phyloP scores from a whole-genome alignment of 2,329 filamentous ascomycete species.

The Diaporthe eres region DNA sequence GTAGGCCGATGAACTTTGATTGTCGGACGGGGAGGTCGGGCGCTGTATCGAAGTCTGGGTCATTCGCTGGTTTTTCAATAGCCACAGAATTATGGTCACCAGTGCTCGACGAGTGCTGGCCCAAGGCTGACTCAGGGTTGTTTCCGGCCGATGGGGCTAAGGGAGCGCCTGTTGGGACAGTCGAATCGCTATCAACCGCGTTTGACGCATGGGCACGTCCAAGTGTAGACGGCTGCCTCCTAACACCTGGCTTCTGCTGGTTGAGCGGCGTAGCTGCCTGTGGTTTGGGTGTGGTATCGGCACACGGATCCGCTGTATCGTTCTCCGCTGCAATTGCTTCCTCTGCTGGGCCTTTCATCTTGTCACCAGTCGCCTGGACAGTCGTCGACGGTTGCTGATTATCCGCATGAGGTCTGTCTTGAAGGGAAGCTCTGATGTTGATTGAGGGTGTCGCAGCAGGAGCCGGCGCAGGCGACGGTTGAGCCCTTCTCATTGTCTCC shows the following conservation, averaged over 20 bases:
- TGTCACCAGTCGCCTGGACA: neutral
- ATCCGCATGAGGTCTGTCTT: neutral
- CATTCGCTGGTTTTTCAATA: neutral
- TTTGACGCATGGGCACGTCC: neutral
- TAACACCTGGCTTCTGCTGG: neutral
- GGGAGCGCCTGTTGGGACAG: neutral
- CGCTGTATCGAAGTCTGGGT: neutral
- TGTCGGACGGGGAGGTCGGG: neutral
- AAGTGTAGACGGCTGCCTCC: neutral
- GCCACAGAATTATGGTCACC: too few relatives aligned
- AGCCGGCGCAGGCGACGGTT: neutral
- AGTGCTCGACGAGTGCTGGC: neutral
- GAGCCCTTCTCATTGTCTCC: neutral
- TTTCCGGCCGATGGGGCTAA: too few relatives aligned
- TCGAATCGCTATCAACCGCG: neutral
- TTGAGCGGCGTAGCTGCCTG: neutral
- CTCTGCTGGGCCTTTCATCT: neutral
- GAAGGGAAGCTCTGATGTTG: neutral
- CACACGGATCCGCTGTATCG: neutral
- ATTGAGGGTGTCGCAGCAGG: neutral
- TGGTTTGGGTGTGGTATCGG: neutral
- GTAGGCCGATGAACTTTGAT: constrained; percentile 8
- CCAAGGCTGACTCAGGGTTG: too few relatives aligned
- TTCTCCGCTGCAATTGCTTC: neutral
- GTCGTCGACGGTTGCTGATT: neutral